phyloP scores from a whole-genome alignment of 495 filamentous ascomycete genomes.

The Bombardia bombarda region DNA sequence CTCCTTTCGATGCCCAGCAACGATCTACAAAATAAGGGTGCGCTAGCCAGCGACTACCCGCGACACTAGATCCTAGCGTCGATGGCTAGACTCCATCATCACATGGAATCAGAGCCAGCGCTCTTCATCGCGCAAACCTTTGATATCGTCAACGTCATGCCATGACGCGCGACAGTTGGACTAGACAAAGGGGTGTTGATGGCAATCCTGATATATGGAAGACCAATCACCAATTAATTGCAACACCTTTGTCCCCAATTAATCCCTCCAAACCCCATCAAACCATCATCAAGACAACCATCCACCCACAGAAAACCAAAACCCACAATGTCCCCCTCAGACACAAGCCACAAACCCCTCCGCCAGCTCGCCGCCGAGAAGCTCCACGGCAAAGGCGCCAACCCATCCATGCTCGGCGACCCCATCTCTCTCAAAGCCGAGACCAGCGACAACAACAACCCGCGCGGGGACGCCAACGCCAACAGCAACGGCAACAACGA shows the following conservation, averaged over 20 bases:
- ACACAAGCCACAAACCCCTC: constrained; percentile 11
- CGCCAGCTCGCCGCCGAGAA: constrained; percentile 26
- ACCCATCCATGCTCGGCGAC: constrained; percentile 34
- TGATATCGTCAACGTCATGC: not conserved
- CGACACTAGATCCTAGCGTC: too few relatives aligned
- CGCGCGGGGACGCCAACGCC: too few relatives aligned
- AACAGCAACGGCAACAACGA: too few relatives aligned
- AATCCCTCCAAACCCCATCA: not conserved
- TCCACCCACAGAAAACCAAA: not conserved
- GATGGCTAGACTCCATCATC: too few relatives aligned
- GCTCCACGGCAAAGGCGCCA: constrained; percentile 24
- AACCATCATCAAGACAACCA: too few relatives aligned
- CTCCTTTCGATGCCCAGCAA: too few relatives aligned
- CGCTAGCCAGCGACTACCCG: too few relatives aligned
- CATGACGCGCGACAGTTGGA: not conserved
- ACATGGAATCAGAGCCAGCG: too few relatives aligned
- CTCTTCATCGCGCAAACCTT: constrained; percentile 1
- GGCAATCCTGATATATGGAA: not conserved
- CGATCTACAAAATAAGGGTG: too few relatives aligned
- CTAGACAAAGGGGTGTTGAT: not conserved
- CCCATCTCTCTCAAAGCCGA: constrained; percentile 35
- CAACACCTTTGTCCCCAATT: not conserved
- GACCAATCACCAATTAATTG: not conserved
- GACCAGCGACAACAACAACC: constrained; percentile 16
- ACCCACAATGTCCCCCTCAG: constrained; percentile 1